Conservation (phyloP, 192 early-diverging fungal genomes). For the Backusella tarrabulga region DNA sequence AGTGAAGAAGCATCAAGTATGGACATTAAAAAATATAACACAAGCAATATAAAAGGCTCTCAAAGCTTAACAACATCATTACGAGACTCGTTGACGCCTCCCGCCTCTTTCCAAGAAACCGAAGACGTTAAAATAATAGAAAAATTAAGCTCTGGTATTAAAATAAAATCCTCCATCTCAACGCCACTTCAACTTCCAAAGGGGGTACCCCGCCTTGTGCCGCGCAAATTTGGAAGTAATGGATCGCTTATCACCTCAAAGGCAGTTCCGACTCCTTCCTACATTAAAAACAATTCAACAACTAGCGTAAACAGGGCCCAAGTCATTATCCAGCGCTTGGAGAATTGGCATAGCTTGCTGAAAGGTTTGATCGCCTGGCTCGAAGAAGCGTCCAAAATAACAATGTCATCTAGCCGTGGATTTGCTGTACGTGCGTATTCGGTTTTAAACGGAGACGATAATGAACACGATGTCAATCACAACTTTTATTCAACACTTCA, state of each 20-base stretch:
- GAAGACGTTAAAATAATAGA: not conserved
- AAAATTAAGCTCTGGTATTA: not conserved
- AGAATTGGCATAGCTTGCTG: conserved; percentile 36
- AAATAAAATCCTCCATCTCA: not conserved
- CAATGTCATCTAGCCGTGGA: conserved; percentile 13
- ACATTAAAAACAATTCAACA: not conserved
- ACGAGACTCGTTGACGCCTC: not conserved
- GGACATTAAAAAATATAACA: not conserved
- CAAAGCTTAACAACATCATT: not conserved
- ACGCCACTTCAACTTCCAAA: conserved; percentile 6
- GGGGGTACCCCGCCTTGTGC: not conserved
- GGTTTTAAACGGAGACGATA: conserved; percentile 7
- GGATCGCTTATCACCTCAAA: not conserved
- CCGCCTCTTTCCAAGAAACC: not conserved
- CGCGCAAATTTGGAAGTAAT: not conserved
- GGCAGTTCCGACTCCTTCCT: not conserved
- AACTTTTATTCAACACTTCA: not conserved
- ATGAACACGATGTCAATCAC: not conserved
- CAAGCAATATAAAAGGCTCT: not conserved
- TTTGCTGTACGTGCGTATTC: conserved; percentile 9
- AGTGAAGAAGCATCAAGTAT: not conserved
- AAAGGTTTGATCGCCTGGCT: conserved; percentile 38
- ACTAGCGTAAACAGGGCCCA: conserved; percentile 35
- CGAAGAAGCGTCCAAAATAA: conserved; percentile 37
- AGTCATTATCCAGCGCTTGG: conserved; percentile 38